Conservation (phyloP, 1,284 basidiomycete genomes). For the Ganoderma lucidum region DNA sequence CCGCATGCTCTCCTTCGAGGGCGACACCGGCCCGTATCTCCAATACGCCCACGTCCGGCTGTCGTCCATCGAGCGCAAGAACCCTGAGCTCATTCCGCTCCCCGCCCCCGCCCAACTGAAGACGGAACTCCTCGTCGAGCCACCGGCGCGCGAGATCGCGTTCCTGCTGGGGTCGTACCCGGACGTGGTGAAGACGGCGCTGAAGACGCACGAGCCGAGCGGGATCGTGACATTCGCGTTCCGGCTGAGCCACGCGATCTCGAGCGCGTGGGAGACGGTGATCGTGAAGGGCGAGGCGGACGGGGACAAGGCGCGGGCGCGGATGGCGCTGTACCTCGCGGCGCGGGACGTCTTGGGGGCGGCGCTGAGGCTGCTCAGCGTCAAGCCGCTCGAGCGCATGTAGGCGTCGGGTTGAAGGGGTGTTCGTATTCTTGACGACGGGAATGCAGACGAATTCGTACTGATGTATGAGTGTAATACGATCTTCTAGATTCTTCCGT, state of each 20-base stretch:
- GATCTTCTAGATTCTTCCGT: not conserved
- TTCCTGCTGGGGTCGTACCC: slow-evolving; percentile 92
- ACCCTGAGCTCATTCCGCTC: slow-evolving; percentile 87
- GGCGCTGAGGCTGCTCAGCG: slow-evolving; percentile 89
- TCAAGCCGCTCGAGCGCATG: slow-evolving; percentile 94
- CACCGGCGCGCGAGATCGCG: slow-evolving; percentile 86
- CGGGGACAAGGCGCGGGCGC: slow-evolving; percentile 69
- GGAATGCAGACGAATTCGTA: not conserved
- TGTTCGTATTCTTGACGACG: too few relatives aligned
- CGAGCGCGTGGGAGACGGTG: slow-evolving; percentile 85
- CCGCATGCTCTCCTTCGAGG: slow-evolving; percentile 96
- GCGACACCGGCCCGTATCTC: slow-evolving; percentile 95
- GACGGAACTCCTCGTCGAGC: slow-evolving; percentile 71
- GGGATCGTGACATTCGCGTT: slow-evolving; percentile 87
- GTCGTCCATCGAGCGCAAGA: slow-evolving; percentile 93
- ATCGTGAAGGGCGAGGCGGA: slow-evolving; percentile 44
- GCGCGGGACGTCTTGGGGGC: slow-evolving; percentile 89
- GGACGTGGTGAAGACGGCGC: slow-evolving; percentile 86
- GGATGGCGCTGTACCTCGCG: slow-evolving; percentile 90
- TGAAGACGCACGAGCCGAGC: slow-evolving; percentile 90
- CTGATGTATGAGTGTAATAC: slow-evolving; percentile 8
- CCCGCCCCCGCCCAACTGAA: slow-evolving; percentile 75
- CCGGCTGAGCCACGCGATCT: slow-evolving; percentile 82
- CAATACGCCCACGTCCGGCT: slow-evolving; percentile 98
- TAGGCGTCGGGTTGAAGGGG: slow-evolving; percentile 41